Evolutionary conservation across 1,284 basidiomycete genomes (phyloP).

Genomic region (Wolfiporia cocos): DNA sequence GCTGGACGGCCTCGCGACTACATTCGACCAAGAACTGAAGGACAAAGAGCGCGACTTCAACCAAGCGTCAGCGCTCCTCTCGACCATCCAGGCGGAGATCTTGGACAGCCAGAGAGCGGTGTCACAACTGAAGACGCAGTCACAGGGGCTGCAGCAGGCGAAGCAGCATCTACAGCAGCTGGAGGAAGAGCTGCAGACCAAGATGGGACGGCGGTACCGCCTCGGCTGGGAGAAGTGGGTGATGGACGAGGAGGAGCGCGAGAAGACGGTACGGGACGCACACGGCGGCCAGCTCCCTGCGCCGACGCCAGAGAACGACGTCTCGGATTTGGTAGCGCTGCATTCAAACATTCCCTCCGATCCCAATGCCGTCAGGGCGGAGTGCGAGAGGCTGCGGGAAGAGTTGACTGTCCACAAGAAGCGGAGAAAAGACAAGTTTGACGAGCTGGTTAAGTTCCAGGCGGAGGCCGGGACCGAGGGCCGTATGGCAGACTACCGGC

Average conservation of each 20-base stretch:
- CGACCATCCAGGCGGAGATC: constrained; percentile 90
- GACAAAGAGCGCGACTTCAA: constrained; percentile 90
- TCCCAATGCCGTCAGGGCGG: constrained; percentile 48
- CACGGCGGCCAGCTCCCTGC: constrained; percentile 43
- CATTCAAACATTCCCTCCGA: constrained; percentile 52
- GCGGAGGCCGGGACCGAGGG: constrained; percentile 87
- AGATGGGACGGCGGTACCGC: constrained; percentile 77
- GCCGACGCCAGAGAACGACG: constrained; percentile 49
- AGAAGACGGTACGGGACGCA: constrained; percentile 54
- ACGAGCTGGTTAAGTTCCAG: constrained; percentile 72
- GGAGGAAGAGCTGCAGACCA: constrained; percentile 61
- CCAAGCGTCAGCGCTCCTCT: constrained; percentile 85
- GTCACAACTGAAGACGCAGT: constrained; percentile 62
- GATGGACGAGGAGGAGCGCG: constrained; percentile 77
- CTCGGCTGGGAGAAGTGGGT: constrained; percentile 92
- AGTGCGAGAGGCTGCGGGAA: constrained; percentile 55
- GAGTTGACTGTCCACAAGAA: constrained; percentile 63
- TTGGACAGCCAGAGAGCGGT: constrained; percentile 81
- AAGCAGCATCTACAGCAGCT: constrained; percentile 56
- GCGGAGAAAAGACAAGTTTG: constrained; percentile 66
- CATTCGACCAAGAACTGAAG: constrained; percentile 89
- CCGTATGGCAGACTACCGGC: constrained; percentile 82
- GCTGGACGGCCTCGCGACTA: constrained; percentile 86
- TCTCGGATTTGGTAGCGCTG: constrained; percentile 55
- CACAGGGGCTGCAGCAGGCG: constrained; percentile 63